phyloP scores from a whole-genome alignment of 2,329 filamentous ascomycete species.

The Fusarium caatingaense region DNA sequence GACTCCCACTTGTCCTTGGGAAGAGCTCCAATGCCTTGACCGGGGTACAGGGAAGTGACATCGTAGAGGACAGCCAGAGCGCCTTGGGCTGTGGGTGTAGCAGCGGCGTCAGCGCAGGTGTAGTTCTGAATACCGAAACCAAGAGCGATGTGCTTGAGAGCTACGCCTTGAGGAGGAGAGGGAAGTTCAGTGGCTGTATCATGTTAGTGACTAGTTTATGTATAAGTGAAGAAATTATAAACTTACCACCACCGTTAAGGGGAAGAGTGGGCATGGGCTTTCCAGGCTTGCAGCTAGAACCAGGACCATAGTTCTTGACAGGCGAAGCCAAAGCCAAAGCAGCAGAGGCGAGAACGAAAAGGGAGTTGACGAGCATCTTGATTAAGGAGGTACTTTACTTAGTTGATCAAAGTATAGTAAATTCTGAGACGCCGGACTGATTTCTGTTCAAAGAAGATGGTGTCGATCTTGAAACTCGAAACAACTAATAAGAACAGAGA shows the following conservation, averaged over 20 bases:
- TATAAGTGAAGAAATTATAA: not conserved
- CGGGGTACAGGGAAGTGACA: constrained; percentile 63
- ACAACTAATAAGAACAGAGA: constrained; percentile 15
- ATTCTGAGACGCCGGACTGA: constrained; percentile 25
- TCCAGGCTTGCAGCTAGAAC: constrained; percentile 33
- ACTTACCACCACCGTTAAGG: constrained; percentile 54
- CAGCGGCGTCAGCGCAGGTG: constrained; percentile 62
- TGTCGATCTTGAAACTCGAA: constrained; percentile 33
- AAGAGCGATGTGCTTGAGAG: constrained; percentile 66
- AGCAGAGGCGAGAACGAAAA: constrained; percentile 51
- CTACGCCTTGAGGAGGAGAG: constrained; percentile 52
- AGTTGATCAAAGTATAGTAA: constrained; percentile 4
- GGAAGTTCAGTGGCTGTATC: constrained; percentile 57
- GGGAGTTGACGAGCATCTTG: constrained; percentile 51
- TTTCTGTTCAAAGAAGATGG: constrained; percentile 26
- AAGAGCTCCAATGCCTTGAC: constrained; percentile 54
- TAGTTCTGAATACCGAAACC: constrained; percentile 78
- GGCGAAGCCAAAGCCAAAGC: constrained; percentile 49
- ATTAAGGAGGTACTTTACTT: not conserved
- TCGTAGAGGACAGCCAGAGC: constrained; percentile 72
- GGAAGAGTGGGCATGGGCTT: constrained; percentile 50
- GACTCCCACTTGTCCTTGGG: constrained; percentile 52
- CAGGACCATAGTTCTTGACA: constrained; percentile 25
- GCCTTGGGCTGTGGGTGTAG: constrained; percentile 57
- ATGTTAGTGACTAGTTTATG: constrained; percentile 33